Evolutionary conservation across 129 eudicot genomes (phyloP).

Genomic region (Helianthus tuberosus): DNA sequence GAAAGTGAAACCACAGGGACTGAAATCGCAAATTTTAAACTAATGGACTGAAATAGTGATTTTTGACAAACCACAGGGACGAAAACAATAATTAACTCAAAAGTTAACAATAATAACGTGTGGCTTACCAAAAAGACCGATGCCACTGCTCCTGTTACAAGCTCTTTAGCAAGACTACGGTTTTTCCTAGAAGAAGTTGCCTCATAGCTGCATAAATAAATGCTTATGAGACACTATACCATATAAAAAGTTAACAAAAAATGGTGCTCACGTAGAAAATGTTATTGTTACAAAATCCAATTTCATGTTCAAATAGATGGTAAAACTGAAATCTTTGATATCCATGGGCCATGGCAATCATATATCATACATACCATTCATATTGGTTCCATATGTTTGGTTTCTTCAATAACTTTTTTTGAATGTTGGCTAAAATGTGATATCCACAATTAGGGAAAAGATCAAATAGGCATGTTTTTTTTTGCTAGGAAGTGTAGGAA

Average conservation of each 20-base stretch:
- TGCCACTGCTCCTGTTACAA: conserved; percentile 85
- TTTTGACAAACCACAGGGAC: too few species aligned
- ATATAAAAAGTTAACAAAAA: not conserved
- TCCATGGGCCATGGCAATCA: not conserved
- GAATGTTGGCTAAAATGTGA: not conserved
- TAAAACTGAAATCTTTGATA: not conserved
- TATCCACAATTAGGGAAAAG: not conserved
- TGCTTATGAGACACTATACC: not conserved
- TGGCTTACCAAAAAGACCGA: conserved; percentile 88
- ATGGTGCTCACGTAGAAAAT: not conserved
- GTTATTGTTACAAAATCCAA: not conserved
- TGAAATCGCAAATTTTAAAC: too few species aligned
- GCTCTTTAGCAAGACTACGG: conserved; percentile 89
- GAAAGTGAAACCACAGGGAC: too few species aligned
- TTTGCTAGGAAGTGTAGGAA: too few species aligned
- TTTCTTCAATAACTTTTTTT: conserved; percentile 3
- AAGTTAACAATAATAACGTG: not conserved
- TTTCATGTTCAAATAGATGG: conserved; percentile 8
- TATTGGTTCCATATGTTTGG: not conserved
- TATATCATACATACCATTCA: not conserved
- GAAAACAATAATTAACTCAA: too few species aligned
- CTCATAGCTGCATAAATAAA: conserved; percentile 73
- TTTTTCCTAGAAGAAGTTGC: conserved; percentile 90
- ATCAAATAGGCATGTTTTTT: too few species aligned
- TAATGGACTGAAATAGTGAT: too few species aligned